Evolutionary conservation across 2,329 filamentous ascomycete genomes (phyloP), one percentile per base, ranked within the genome.

Genomic region (Xylariaceae sp.): DNA sequence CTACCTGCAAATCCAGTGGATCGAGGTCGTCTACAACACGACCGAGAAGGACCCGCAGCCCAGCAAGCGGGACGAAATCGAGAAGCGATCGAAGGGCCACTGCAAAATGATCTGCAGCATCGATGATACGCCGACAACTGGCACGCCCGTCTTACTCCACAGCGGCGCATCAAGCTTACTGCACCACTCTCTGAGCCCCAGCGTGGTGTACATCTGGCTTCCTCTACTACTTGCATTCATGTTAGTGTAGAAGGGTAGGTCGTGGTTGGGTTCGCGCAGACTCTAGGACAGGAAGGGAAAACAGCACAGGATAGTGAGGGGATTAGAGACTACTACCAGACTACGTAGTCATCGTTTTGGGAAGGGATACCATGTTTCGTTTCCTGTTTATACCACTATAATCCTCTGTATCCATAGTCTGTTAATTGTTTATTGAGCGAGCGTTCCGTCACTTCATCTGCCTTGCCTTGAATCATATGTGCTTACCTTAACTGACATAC

Each of bases 1-100:
- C 0, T 79, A 77, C 61, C 73, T 87, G 66, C 81, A 87, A 66
- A 77, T 87, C 15, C 80, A 84, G 73, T 87, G 83, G 83, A 79
- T 86, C 50, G 82, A 87, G 66, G 76, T 87, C 71, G 76, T 83
- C 18, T 86, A 81, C 66, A 82, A 82, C 63, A 69, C 67, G 11
- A 79, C 73, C 7, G 63, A 58, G 8, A 41, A 60, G 30, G 50
- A 55, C 9, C 56, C 61, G 23, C 23, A 30, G 15, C 63, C 58
- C 2, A 62, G 58, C 34, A 58, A 62, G 51, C 61, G 59, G 39
- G 48, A 44, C 44, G 37, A 55, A 9, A 13, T 10, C 3, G 52
- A 55, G 51, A 67, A 66, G 34, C 64, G 64, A 53, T 65, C 61
- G 34, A 62, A 63, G 9, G 64, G 23, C 17, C 51, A 51, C 50